Evolutionary conservation across 106 monocot species (phyloP).

Genomic region (Dactylorhiza incarnata): DNA sequence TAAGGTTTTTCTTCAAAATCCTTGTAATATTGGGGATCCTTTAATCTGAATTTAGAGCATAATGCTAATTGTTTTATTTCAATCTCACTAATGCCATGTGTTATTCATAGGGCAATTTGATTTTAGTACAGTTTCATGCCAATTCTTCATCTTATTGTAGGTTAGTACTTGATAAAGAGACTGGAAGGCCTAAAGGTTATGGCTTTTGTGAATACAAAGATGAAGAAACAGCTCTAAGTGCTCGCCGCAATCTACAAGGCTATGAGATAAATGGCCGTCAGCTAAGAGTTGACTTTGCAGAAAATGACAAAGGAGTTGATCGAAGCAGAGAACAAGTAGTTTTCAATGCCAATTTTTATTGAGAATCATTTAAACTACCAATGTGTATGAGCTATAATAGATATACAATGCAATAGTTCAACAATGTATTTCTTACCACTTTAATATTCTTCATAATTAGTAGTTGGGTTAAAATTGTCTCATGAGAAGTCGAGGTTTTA

Average conservation of each 20-base stretch:
- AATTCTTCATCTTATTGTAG: conserved; percentile 31
- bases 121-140: conserved; percentile 1
- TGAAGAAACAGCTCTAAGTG: conserved; percentile 95
- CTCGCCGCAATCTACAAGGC: conserved; percentile 93
- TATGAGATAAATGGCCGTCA: conserved; percentile 99
- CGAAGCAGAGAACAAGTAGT: conserved; percentile 82
- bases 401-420: background rate
- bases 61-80: background rate
- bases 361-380: background rate
- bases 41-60: background rate
- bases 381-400: background rate
- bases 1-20: background rate
- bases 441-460: background rate
- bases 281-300: conserved; percentile 95
- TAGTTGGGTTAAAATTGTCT: background rate
- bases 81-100: background rate
- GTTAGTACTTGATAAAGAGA: conserved; percentile 93
- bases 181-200: conserved; percentile 95
- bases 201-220: conserved; percentile 99
- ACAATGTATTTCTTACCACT: background rate
- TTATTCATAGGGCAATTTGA: background rate
- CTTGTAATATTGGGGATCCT: background rate
- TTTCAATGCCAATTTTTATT: conserved; percentile 1
- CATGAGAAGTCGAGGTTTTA: background rate
- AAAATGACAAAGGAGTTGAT: conserved; percentile 83